Evolutionary conservation across 2,329 filamentous ascomycete genomes (phyloP).

Genomic region (Ophiosphaerella korrae): DNA sequence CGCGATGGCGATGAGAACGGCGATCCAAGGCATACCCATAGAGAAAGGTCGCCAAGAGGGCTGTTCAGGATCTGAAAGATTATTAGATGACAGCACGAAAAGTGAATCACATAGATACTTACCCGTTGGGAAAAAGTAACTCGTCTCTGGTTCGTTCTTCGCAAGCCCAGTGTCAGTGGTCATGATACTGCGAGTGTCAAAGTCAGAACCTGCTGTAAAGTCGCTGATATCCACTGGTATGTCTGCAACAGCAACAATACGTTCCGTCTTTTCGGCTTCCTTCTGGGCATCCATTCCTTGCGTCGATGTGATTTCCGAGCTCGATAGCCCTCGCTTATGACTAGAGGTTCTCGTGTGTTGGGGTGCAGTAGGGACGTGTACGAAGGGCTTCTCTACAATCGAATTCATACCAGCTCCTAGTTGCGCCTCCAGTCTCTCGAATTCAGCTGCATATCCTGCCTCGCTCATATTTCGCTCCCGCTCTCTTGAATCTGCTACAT

Average conservation of each 20-base stretch:
- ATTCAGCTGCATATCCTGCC: conserved; percentile 43
- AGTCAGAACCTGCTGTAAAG: conserved; percentile 41
- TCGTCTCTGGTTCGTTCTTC: conserved; percentile 34
- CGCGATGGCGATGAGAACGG: conserved; percentile 41
- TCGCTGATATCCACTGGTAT: conserved; percentile 51
- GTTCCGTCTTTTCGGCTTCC: conserved; percentile 51
- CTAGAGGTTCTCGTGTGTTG: conserved; percentile 15
- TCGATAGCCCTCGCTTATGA: conserved; percentile 30
- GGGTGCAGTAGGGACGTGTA: conserved; percentile 18
- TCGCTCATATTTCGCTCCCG: conserved; percentile 30
- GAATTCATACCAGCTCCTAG: conserved; percentile 46
- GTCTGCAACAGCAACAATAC: conserved; percentile 51
- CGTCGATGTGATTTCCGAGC: conserved; percentile 16
- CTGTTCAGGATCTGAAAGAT: conserved; percentile 42
- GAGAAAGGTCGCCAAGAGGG: conserved; percentile 47
- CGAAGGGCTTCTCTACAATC: conserved; percentile 43
- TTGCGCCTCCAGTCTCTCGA: conserved; percentile 39
- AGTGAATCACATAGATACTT: not conserved
- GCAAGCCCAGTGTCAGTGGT: conserved; percentile 20
- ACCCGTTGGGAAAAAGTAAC: conserved; percentile 48
- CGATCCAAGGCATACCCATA: conserved; percentile 46
- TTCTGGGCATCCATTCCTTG: conserved; percentile 46
- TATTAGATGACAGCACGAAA: conserved; percentile 2
- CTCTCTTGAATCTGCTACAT: conserved; percentile 20
- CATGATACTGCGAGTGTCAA: conserved; percentile 37